Evolutionary conservation across 2,329 filamentous ascomycete species (phyloP), one percentile per base, ranked within the genome.

Genomic region (Tympanopsis confertula): DNA sequence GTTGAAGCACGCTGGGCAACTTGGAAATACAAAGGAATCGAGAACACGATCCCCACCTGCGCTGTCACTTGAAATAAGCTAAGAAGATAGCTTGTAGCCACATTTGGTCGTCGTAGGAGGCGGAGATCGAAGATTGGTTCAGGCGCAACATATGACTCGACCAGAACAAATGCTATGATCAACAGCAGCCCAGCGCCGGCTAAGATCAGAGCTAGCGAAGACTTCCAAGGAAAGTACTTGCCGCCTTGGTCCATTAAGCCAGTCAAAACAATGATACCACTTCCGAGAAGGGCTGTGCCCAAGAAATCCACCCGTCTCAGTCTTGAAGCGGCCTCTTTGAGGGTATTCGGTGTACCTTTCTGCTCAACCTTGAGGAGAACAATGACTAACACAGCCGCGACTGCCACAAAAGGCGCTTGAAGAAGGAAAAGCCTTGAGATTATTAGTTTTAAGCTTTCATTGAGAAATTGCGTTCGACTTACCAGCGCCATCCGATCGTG

Each of bases 11-110:
- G 58, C 4, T 68, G 58, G 0, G 78, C 78, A 1, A 80, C 69
- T 40, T 82, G 74, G 44, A 85, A 86, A 55, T 85, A 85, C 0
- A 85, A 54, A 0, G 81, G 81, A 0, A 84, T 68, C 0, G 69
- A 68, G 38, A 76, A 78, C 71, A 83, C 77, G 50, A 78, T 62
- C 56, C 66, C 41, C 32, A 10, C 36, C 35, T 29, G 47, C 44
- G n/a, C n/a, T n/a, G n/a, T n/a, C n/a, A n/a, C n/a, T n/a, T n/a
- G n/a, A n/a, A n/a, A n/a, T n/a, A n/a, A n/a, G n/a, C n/a, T n/a
- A n/a, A n/a, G n/a, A n/a, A n/a, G n/a, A n/a, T n/a, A n/a, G n/a
- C n/a, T n/a, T n/a, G n/a, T n/a, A n/a, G n/a, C n/a, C n/a, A n/a
- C n/a, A n/a, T n/a, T n/a, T n/a, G n/a, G n/a, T n/a, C n/a, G n/a